Evolutionary conservation across 2,329 filamentous ascomycete species (phyloP), one percentile per base, ranked within the genome.

Genomic region (Diaporthe sp.): DNA sequence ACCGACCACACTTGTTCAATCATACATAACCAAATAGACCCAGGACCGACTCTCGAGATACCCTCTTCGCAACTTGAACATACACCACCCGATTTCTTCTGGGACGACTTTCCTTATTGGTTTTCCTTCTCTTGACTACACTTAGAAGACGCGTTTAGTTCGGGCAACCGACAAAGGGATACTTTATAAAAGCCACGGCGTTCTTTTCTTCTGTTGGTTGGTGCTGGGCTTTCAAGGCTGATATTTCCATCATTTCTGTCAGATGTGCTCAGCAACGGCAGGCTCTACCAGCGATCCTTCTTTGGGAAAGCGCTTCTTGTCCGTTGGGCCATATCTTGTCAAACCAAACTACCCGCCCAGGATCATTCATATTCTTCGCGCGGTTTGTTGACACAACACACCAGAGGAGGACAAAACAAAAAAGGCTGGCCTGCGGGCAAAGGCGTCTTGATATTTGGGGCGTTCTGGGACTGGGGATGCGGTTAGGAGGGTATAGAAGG

Each of bases 131-230:
- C 65, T 69, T 37, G 51, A 53, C 65, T 67, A 68, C 62, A 72
- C 49, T 53, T 76, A 75, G 62, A 76, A 75, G 73, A 75, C 67
- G 69, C 71, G 73, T 74, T 75, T 75, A 70, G 59, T 65, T 75
- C 75, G 75, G 75, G 75, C 75, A 58, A 76, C 75, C 75, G 75
- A 76, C 62, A 76, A 76, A 70, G 62, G 73, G 46, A 65, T 51
- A 34, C 37, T 53, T 75, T 70, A 46, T 57, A 62, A 76, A 73
- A 58, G 25, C 68, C 49, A 59, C n/a, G 69, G 70, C 57, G 57
- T 75, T 58, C 13, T 57, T 61, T 76, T 76, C 49, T 59, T 46
- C 12, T 73, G 31, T 61, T 72, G 74, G 31, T 61, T 72, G 74
- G 39, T 25, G 39, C 34, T 73, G n/a, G n/a, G 22, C n/a, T 68